Conservation (phyloP, 768 basidiomycete genomes). For the Termitomyces sp. region DNA sequence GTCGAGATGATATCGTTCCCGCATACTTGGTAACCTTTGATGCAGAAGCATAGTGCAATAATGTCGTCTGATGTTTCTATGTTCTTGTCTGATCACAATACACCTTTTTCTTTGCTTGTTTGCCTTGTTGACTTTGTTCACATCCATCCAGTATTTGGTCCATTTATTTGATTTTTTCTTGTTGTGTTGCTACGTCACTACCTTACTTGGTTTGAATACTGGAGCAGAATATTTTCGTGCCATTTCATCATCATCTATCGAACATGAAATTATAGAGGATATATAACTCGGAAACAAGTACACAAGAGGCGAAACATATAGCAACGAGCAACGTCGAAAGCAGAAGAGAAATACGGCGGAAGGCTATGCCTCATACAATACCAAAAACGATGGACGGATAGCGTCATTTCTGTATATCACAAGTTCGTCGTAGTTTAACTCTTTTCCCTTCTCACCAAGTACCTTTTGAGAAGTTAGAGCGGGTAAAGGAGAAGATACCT, state of each 20-base stretch:
- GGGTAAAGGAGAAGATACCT: neutral
- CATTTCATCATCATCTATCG: no score
- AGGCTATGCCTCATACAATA: conserved; percentile 58
- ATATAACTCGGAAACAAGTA: neutral
- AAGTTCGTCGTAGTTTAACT: conserved; percentile 68
- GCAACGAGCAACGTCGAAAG: neutral
- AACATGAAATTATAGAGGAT: neutral
- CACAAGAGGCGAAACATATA: neutral
- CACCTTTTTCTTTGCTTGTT: neutral
- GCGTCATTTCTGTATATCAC: conserved; percentile 72
- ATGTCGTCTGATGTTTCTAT: no score
- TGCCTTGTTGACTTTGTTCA: no score
- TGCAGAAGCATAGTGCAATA: neutral
- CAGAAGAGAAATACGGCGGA: neutral
- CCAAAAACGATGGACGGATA: conserved; percentile 66
- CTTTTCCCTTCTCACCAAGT: conserved; percentile 63
- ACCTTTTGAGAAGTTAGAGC: conserved; percentile 37
- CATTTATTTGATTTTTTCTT: neutral
- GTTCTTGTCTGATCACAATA: neutral
- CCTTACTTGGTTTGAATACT: neutral
- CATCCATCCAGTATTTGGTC: no score
- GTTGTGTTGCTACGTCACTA: neutral
- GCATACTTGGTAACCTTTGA: conserved; percentile 72
- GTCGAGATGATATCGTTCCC: conserved; percentile 68
- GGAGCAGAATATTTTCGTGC: no score